Evolutionary conservation across 2,329 filamentous ascomycete species (phyloP).

Genomic region (Dactylellina sp.): DNA sequence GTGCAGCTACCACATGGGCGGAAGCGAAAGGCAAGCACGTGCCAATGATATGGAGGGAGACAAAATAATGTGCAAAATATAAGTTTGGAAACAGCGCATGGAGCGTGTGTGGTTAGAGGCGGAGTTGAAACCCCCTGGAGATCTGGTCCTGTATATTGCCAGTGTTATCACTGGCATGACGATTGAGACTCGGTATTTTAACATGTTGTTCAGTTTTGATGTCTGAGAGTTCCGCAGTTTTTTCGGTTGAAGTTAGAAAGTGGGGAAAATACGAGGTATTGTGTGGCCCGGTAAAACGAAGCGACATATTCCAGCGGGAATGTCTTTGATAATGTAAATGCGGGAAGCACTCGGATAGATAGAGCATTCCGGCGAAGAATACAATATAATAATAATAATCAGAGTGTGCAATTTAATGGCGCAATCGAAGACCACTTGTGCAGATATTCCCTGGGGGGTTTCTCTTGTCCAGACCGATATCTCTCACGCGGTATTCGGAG

Average conservation of each 20-base stretch:
- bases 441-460: background rate
- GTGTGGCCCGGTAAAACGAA: slow-evolving; percentile 16
- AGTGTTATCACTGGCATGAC: slow-evolving; percentile 22
- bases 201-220: slow-evolving; percentile 21
- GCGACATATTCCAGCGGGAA: slow-evolving; percentile 37
- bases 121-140: slow-evolving; percentile 41
- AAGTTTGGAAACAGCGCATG: slow-evolving; percentile 49
- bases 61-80: slow-evolving; percentile 23
- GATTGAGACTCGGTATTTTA: background rate
- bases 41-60: slow-evolving; percentile 24
- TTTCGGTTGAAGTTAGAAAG: slow-evolving; percentile 27
- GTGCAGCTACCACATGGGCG: slow-evolving; percentile 45
- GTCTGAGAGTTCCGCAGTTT: slow-evolving; percentile 40
- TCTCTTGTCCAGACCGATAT: too few species aligned
- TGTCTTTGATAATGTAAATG: slow-evolving; percentile 37
- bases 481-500: slow-evolving; percentile 23
- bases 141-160: slow-evolving; percentile 38
- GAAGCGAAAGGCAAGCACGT: slow-evolving; percentile 57
- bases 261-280: slow-evolving; percentile 51
- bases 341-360: slow-evolving; percentile 51
- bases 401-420: slow-evolving; percentile 18
- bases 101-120: slow-evolving; percentile 34
- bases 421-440: slow-evolving; percentile 14
- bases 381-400: slow-evolving; percentile 36
- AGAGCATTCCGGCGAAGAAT: slow-evolving; percentile 30